These are phyloP conservation scores for Spathaspora hagerdaliae DNA, from an alignment of 805 yeast species.

Conservation along the genomic window DNA sequence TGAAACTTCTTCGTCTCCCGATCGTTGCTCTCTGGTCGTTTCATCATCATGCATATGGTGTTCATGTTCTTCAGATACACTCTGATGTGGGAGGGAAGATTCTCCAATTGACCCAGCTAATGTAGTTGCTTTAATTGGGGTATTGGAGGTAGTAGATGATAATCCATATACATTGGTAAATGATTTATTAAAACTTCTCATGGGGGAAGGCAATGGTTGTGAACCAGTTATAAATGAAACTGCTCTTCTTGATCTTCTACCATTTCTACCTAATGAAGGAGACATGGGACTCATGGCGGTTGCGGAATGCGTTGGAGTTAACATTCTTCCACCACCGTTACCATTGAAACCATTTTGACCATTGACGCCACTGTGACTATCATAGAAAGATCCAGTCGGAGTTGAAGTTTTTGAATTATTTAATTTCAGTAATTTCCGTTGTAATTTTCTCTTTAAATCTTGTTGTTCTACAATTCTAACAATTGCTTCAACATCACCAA, in stretches of 20 bases:
- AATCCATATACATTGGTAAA: conserved; percentile 34
- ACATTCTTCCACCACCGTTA: not conserved
- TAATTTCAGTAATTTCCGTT: conserved; percentile 37
- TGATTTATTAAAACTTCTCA: conserved; percentile 52
- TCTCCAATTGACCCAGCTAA: not conserved
- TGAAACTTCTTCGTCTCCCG: conserved; percentile 9
- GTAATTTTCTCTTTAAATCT: conserved; percentile 47
- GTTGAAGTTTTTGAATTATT: conserved; percentile 11
- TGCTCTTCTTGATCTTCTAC: conserved; percentile 62
- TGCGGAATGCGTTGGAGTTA: not conserved
- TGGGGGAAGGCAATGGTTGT: conserved; percentile 88
- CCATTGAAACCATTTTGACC: too few species aligned
- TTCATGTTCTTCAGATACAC: not conserved
- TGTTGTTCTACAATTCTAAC: conserved; percentile 62
- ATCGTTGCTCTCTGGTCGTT: not conserved
- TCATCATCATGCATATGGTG: too few species aligned
- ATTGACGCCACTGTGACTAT: not conserved
- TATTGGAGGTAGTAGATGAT: conserved; percentile 36
- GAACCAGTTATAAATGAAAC: conserved; percentile 83
- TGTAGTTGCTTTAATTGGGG: conserved; percentile 18
- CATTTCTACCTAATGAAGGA: conserved; percentile 40
- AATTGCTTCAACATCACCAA: conserved; percentile 78
- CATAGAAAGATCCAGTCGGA: conserved; percentile 11
- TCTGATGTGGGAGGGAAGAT: not conserved
- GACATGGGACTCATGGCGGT: conserved; percentile 14